Evolutionary conservation across 2,329 filamentous ascomycete genomes (phyloP), one percentile per base, ranked within the genome.

Genomic region (Phymatotrichopsis omnivora): DNA sequence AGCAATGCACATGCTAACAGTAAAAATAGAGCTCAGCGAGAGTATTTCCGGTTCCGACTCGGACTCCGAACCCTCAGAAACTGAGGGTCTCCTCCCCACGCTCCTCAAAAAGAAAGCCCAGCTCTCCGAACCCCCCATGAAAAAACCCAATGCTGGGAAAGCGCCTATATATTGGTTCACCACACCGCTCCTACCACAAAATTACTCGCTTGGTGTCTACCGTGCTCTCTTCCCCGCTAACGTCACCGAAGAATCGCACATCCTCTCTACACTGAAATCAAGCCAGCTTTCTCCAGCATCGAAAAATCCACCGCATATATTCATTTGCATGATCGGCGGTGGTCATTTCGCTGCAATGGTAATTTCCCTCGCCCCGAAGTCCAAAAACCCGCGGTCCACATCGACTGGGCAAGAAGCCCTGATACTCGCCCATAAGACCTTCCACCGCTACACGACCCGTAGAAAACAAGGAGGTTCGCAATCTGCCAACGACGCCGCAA

Each of bases 301-400:
- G 8, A 47, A 42, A 12, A 69, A 12, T 63, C 79, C 80, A 6
- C 85, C 86, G 2, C 87, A 96, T 61, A 78, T 94, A 38, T 96
- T 98, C 61, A 74, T 98, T 36, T 96, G 87, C 65, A 98, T 98
- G 91, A 93, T 98, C 39, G 91, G 91, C 19, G 91, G 91, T 49
- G 91, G 91, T 0, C 91, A 98, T 62, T 98, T 98, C 61, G 91
- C 91, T 0, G 91, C 84, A 39, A 96, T 96, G 87, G 72, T 96
- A 8, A 83, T 98, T 8, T 86, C 86, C 0, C 72, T 96, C 3
- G 78, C 85, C 1, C 87, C 91, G 0, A 83, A 86, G 52, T 75
- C 76, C 28, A 89, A 84, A 61, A 76, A 76, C 41, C 69, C 71
- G 3, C 68, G 74, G 10, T 67, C 72, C 12, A 82, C 82, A 0